Percentiles rank a stretch among this genome's conserved stretches.
Evolutionary conservation across 129 eudicot genomes (phyloP).

Genomic region (Daucus carota): DH1_v3.0 NC_030388.2:1100001-1100500

Average conservation of each 20-base stretch:
- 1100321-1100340: background rate
- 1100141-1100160: slow-evolving; percentile 94
- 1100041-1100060: slow-evolving; percentile 82
- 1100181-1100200: slow-evolving; percentile 94
- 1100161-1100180: slow-evolving; percentile 73
- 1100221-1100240: background rate
- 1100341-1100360: background rate
- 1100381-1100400: background rate
- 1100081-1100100: slow-evolving; percentile 87
- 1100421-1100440: background rate
- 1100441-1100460: background rate
- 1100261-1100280: background rate
- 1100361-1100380: background rate
- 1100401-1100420: background rate
- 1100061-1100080: slow-evolving; percentile 87
- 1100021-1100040: slow-evolving; percentile 88
- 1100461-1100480: background rate
- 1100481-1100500: slow-evolving; percentile 38
- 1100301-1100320: background rate
- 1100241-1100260: background rate
- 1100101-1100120: slow-evolving; percentile 90
- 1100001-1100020: slow-evolving; percentile 90
- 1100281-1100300: background rate
- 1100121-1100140: slow-evolving; percentile 69
- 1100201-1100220: slow-evolving; percentile 92